These are phyloP conservation scores for Kodamaea derodonti DNA, from an alignment of 1,139 yeast genomes.

Conservation along the genomic window DNA sequence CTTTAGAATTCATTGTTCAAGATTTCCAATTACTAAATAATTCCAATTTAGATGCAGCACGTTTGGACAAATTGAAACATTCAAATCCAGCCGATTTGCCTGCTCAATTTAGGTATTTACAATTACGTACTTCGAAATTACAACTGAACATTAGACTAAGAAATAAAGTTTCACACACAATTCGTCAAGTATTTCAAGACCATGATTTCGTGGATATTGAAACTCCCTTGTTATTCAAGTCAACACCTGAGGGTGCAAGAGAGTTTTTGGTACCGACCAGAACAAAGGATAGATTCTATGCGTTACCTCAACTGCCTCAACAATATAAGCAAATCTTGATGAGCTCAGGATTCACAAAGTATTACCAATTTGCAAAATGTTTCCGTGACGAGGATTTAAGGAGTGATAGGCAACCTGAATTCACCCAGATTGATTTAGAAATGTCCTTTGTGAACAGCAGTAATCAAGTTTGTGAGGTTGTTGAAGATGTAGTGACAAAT, in stretches of 20 bases:
- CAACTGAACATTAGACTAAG: constrained; percentile 61
- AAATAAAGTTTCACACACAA: constrained; percentile 53
- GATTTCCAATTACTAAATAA: constrained; percentile 56
- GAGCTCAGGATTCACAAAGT: constrained; percentile 87
- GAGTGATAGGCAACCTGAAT: constrained; percentile 95
- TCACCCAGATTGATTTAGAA: constrained; percentile 92
- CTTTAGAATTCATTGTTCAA: constrained; percentile 53
- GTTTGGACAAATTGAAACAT: constrained; percentile 58
- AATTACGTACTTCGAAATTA: constrained; percentile 59
- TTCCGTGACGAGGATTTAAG: constrained; percentile 94
- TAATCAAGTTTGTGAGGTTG: constrained; percentile 62
- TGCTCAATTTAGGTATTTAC: constrained; percentile 75
- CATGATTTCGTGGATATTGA: constrained; percentile 76
- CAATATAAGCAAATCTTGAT: constrained; percentile 91
- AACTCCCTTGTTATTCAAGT: constrained; percentile 87
- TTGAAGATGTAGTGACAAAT: constrained; percentile 52
- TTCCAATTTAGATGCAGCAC: constrained; percentile 68
- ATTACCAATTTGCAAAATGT: constrained; percentile 89
- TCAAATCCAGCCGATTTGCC: constrained; percentile 56
- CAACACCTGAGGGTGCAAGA: constrained; percentile 97
- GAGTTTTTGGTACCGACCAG: constrained; percentile 95
- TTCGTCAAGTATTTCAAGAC: constrained; percentile 47
- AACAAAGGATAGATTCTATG: constrained; percentile 60
- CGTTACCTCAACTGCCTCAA: constrained; percentile 96
- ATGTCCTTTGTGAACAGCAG: constrained; percentile 75